Percentiles rank a stretch among this genome's conserved stretches.
Conservation (phyloP, 2,329 filamentous ascomycete species). For the Pyricularia grisea region DNA sequence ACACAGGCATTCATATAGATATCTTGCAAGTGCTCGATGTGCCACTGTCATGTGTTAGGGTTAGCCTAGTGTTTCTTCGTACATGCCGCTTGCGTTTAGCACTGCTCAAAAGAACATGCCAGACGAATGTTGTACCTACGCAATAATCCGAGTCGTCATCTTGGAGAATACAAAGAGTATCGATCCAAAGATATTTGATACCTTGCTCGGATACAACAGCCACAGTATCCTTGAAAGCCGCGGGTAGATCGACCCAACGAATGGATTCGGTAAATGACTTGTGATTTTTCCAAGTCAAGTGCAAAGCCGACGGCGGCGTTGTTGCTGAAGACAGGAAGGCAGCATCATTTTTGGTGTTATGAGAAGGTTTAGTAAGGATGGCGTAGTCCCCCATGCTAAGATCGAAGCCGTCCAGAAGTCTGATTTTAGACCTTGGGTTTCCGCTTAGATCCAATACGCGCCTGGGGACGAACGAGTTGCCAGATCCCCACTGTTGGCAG, state of each 20-base stretch:
- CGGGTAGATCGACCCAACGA: conserved; percentile 5
- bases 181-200: conserved; percentile 6
- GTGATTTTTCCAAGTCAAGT: conserved; percentile 1
- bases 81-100: neutral
- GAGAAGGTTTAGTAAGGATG: neutral
- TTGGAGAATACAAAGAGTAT: conserved; percentile 6
- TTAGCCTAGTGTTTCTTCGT: no score
- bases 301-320: neutral
- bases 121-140: neutral
- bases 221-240: conserved; percentile 4
- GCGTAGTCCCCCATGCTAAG: neutral
- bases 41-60: neutral
- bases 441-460: conserved; percentile 3
- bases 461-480: conserved; percentile 1
- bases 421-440: conserved; percentile 4
- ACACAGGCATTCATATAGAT: neutral
- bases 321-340: neutral
- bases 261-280: neutral
- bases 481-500: neutral
- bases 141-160: conserved; percentile 12
- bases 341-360: neutral
- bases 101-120: neutral
- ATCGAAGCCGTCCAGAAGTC: conserved; percentile 1
- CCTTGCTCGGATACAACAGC: conserved; percentile 2
- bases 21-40: neutral